phyloP scores from a whole-genome alignment of 768 basidiomycete genomes.

The Tulasnella sp. region DNA sequence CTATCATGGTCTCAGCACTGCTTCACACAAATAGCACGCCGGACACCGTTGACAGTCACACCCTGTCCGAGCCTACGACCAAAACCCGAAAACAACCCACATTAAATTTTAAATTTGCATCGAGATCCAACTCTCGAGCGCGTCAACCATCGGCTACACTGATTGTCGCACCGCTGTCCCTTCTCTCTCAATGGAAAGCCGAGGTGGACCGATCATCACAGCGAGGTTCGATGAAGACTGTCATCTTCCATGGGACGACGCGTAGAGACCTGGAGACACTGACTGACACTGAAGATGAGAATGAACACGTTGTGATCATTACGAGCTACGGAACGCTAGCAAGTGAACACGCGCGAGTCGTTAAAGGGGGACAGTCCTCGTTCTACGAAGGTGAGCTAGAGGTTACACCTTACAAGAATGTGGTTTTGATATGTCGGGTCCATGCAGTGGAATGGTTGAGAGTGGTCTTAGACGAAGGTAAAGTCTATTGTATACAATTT shows the following conservation, averaged over 20 bases:
- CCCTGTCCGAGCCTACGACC: not conserved
- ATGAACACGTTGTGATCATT: constrained; percentile 63
- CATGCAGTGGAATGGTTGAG: constrained; percentile 77
- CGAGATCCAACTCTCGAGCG: constrained; percentile 23
- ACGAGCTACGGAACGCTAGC: constrained; percentile 86
- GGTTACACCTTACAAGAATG: too few species aligned
- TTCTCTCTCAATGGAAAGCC: constrained; percentile 87
- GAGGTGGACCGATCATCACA: constrained; percentile 80
- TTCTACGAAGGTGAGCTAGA: constrained; percentile 51
- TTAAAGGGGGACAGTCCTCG: constrained; percentile 32
- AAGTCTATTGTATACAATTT: not conserved
- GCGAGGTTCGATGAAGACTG: constrained; percentile 49
- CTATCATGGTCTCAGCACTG: constrained; percentile 84
- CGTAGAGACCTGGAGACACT: constrained; percentile 55
- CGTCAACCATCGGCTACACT: constrained; percentile 48
- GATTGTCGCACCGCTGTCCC: constrained; percentile 84
- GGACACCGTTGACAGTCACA: constrained; percentile 25
- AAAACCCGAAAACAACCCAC: constrained; percentile 19
- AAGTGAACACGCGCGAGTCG: constrained; percentile 68
- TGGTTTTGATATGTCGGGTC: too few species aligned
- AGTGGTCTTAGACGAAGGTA: constrained; percentile 68
- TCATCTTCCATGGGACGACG: constrained; percentile 85
- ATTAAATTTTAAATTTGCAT: constrained; percentile 25
- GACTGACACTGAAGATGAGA: constrained; percentile 42
- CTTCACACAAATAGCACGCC: constrained; percentile 63